These are phyloP conservation scores for Clarireedia homoeocarpa DNA, from an alignment of 2,329 filamentous ascomycete species.

Conservation along the genomic window DNA sequence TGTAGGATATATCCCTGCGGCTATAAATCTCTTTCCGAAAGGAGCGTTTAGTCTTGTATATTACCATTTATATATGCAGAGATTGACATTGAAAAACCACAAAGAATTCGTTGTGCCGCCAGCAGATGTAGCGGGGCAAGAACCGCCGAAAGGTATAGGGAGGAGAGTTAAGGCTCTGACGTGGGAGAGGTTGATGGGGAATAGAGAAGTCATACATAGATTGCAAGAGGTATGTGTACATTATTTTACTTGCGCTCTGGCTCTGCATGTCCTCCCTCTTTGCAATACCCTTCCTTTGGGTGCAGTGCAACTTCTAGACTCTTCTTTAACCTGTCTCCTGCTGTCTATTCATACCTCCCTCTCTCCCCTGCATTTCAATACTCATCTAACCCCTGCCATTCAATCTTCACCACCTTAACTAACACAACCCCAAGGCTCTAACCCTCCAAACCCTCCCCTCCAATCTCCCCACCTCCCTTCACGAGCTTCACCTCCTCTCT, in stretches of 20 bases:
- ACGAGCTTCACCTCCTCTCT: conserved; percentile 72
- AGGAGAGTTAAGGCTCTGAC: conserved; percentile 63
- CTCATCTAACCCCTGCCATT: neutral
- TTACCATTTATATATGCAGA: conserved; percentile 65
- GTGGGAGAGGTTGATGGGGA: conserved; percentile 70
- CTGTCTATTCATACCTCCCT: neutral
- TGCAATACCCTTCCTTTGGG: neutral
- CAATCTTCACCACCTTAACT: neutral
- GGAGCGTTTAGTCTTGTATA: conserved; percentile 76
- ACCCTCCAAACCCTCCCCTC: conserved; percentile 82
- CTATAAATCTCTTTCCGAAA: conserved; percentile 70
- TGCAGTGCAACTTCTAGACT: neutral
- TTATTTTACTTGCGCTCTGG: too few species aligned
- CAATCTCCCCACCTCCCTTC: conserved; percentile 66
- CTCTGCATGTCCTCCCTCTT: neutral
- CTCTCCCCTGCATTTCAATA: neutral
- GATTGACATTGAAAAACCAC: conserved; percentile 44
- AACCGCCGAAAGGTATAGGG: conserved; percentile 40
- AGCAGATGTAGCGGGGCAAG: conserved; percentile 31
- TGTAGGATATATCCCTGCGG: conserved; percentile 79
- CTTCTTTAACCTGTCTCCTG: neutral
- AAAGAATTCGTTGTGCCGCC: conserved; percentile 25
- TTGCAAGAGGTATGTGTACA: conserved; percentile 71
- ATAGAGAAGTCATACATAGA: conserved; percentile 60
- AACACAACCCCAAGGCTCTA: conserved; percentile 45